Evolutionary conservation across 2,329 filamentous ascomycete species (phyloP), one percentile per base, ranked within the genome.

Genomic region (Exophiala xenobiotica): DNA sequence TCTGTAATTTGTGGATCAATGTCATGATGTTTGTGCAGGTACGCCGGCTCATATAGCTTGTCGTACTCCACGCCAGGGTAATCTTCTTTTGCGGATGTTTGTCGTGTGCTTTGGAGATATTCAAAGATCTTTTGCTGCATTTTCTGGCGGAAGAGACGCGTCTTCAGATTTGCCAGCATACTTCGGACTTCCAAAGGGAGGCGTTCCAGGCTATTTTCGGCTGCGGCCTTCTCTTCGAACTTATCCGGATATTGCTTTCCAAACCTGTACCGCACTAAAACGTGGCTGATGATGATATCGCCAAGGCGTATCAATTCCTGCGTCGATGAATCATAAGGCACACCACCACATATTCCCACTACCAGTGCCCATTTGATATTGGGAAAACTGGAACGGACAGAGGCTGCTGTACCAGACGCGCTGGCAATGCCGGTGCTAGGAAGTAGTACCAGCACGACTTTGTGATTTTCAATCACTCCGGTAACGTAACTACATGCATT

Each of bases 301-400:
- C 68, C 67, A 4, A 70, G 59, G 6, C 63, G 42, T 19, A 65
- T 62, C n/a, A n/a, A n/a, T n/a, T 64, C 59, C 2, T 50, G n/a
- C n/a, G n/a, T n/a, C 6, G 46, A 35, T 11, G 22, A 19, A 6
- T 33, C 39, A 12, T 14, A 20, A 1, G 71, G 70, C 4, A 69
- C 61, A 7, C 68, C 72, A 0, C 71, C 74, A 38, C 72, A 75
- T 2, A 75, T 63, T 0, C 73, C 74, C 2, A 70, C 67, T 0
- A 75, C 38, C 0, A 76, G 23, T 0, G 55, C 67, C 0, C 75
- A 55, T 18, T 60, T 64, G 3, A 77, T 50, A 2, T 52, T 50
- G 0, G 51, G 43, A 31, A 68, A 76, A 38, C 69, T 75, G 1
- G 54, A 58, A 0, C 64, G 63, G 8, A 75, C 49, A 16, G 56